Evolutionary conservation across 257 asterid genomes (phyloP).

Genomic region (Thymus mandschuricus): DNA sequence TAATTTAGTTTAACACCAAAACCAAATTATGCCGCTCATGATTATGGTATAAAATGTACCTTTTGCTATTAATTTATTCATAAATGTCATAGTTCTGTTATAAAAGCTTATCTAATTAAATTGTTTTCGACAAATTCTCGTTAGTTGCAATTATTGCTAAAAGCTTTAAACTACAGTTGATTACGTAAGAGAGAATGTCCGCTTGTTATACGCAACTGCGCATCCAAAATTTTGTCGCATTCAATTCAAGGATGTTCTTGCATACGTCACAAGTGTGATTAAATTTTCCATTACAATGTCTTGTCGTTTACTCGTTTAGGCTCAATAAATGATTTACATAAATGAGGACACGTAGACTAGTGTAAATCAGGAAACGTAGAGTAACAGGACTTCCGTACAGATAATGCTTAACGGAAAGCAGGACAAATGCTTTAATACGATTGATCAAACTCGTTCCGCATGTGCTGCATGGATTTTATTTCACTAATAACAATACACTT

Average conservation of each 20-base stretch:
- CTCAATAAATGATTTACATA: slow-evolving; percentile 7
- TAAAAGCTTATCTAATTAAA: neutral
- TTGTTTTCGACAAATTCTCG: neutral
- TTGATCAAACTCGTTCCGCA: neutral
- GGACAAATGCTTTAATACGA: neutral
- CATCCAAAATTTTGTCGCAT: slow-evolving; percentile 10
- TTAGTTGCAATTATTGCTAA: neutral
- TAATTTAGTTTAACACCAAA: slow-evolving; percentile 8
- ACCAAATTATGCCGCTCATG: neutral
- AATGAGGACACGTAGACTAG: neutral
- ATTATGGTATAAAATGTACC: slow-evolving; percentile 10
- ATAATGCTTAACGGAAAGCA: neutral
- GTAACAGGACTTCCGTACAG: neutral
- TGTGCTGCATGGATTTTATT: neutral
- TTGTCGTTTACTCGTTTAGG: neutral
- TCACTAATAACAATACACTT: neutral
- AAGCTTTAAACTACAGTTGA: neutral
- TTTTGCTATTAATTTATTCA: neutral
- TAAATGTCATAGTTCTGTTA: neutral
- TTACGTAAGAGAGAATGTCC: neutral
- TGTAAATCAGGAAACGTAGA: neutral
- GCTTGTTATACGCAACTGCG: slow-evolving; percentile 16
- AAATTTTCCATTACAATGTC: neutral
- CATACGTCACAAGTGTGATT: neutral
- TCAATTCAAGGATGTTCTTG: neutral